phyloP scores from a whole-genome alignment of 1,284 basidiomycete species.

The Xerocomus amazonicus region DNA sequence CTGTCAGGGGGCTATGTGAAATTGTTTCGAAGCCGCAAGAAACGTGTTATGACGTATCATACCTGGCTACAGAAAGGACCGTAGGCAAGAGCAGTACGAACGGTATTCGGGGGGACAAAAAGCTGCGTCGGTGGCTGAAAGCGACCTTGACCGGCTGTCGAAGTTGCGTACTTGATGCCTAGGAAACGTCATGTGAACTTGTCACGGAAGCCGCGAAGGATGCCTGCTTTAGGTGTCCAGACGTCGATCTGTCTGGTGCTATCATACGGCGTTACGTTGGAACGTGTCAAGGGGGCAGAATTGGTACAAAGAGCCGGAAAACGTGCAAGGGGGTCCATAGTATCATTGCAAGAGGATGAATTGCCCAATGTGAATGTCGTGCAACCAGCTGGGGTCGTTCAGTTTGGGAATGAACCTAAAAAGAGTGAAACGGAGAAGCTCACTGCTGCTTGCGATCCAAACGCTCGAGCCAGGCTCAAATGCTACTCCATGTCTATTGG shows the following conservation, averaged over 20 bases:
- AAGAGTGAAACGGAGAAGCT: not conserved
- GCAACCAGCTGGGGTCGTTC: conserved; percentile 6
- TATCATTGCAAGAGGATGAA: not conserved
- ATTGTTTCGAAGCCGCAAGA: not conserved
- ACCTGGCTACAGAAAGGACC: conserved; percentile 19
- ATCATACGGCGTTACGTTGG: conserved; percentile 19
- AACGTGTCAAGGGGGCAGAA: conserved; percentile 18
- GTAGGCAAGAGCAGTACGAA: conserved; percentile 7
- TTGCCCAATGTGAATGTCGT: conserved; percentile 6
- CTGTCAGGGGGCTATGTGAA: conserved; percentile 6
- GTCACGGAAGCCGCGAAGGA: conserved; percentile 18
- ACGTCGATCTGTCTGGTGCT: conserved; percentile 14
- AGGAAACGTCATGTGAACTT: conserved; percentile 17
- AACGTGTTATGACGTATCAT: not conserved
- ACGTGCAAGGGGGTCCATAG: not conserved
- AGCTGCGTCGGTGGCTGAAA: conserved; percentile 15
- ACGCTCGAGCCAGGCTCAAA: conserved; percentile 3
- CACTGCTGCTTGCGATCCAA: conserved; percentile 10
- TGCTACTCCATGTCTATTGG: conserved; percentile 10
- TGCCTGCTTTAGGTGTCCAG: conserved; percentile 12
- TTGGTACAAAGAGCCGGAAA: conserved; percentile 18
- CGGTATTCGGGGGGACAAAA: not conserved
- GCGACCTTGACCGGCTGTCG: conserved; percentile 5
- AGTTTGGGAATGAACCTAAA: not conserved
- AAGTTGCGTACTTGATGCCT: conserved; percentile 13